phyloP scores from a whole-genome alignment of 2,329 filamentous ascomycete species.

The Alternaria brassicicola region DNA sequence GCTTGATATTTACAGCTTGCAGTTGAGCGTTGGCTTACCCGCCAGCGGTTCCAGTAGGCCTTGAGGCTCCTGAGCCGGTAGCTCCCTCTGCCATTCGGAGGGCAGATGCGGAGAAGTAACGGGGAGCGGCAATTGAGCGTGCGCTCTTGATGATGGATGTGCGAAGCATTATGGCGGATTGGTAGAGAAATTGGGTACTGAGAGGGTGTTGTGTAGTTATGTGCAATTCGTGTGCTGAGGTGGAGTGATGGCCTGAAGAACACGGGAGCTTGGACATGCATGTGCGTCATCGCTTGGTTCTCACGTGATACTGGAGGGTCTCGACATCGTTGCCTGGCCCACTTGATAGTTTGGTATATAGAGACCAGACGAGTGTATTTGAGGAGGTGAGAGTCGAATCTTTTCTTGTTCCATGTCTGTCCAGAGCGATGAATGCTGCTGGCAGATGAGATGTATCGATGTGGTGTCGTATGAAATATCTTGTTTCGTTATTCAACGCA shows the following conservation, averaged over 20 bases:
- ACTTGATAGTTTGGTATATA: neutral
- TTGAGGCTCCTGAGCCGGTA: constrained; percentile 51
- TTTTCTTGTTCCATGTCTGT: neutral
- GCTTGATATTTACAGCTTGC: neutral
- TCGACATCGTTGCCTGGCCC: neutral
- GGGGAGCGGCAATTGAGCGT: constrained; percentile 46
- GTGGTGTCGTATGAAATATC: neutral
- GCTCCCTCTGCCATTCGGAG: constrained; percentile 55
- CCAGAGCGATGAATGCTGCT: neutral
- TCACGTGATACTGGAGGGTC: constrained; percentile 16
- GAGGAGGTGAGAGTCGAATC: neutral
- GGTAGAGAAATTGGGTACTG: constrained; percentile 13
- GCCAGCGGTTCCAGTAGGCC: constrained; percentile 48
- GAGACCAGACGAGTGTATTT: neutral
- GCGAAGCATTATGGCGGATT: constrained; percentile 43
- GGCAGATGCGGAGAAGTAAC: constrained; percentile 52
- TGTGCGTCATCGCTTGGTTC: constrained; percentile 29
- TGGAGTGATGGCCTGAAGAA: constrained; percentile 32
- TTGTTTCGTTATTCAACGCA: neutral
- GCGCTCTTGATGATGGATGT: constrained; percentile 50
- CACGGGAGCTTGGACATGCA: constrained; percentile 25
- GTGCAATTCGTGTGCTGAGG: constrained; percentile 23
- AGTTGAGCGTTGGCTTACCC: constrained; percentile 35
- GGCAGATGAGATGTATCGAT: neutral
- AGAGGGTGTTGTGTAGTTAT: constrained; percentile 19